These are phyloP conservation scores for Suillus cothurnatus DNA, from an alignment of 768 basidiomycete genomes.

Conservation along the genomic window DNA sequence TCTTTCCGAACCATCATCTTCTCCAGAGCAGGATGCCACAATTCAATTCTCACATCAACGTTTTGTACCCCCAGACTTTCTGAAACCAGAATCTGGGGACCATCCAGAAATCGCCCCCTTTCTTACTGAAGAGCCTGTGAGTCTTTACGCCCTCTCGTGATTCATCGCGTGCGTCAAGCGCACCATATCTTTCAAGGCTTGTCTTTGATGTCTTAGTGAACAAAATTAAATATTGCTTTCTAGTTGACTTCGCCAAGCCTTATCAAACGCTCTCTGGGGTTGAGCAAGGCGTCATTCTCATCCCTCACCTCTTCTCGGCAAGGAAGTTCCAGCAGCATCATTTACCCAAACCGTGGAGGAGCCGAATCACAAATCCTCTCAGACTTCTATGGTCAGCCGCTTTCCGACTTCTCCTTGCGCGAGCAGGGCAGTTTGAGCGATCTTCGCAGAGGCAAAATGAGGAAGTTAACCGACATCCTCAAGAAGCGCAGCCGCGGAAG, in stretches of 20 bases:
- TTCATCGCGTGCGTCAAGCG: background rate
- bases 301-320: conserved; percentile 39
- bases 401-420: conserved; percentile 36
- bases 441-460: conserved; percentile 35
- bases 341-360: conserved; percentile 24
- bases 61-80: background rate
- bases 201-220: background rate
- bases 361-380: conserved; percentile 32
- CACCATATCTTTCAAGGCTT: background rate
- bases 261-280: conserved; percentile 24
- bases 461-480: conserved; percentile 36
- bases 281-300: conserved; percentile 35
- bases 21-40: conserved; percentile 2
- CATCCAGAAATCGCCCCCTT: conserved; percentile 13
- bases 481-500: conserved; percentile 42
- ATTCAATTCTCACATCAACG: conserved; percentile 6
- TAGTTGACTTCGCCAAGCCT: conserved; percentile 14
- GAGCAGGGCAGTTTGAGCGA: conserved; percentile 48
- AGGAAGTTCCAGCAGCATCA: conserved; percentile 34
- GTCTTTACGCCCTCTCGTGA: conserved; percentile 6
- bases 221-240: conserved; percentile 6
- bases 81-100: background rate
- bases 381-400: conserved; percentile 32
- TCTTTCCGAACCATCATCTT: conserved; percentile 2
- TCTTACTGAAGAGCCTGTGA: conserved; percentile 10